Evolutionary conservation across 2,329 filamentous ascomycete genomes (phyloP).

Genomic region (Curvularia hawaiiensis): DNA sequence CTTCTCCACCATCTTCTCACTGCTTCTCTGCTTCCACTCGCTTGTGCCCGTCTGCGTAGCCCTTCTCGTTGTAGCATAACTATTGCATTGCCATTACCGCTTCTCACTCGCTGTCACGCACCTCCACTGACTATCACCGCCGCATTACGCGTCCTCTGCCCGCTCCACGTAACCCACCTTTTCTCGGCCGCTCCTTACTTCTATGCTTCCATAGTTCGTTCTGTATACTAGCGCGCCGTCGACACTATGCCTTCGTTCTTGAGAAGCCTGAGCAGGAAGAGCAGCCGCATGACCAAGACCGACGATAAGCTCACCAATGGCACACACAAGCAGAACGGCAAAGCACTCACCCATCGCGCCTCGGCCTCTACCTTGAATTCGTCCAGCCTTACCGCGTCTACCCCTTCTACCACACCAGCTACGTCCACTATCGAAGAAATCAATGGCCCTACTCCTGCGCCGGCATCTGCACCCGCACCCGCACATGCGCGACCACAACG

Average conservation of each 20-base stretch:
- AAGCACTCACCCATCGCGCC: conserved; percentile 57
- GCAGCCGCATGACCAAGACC: conserved; percentile 65
- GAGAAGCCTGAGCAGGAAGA: conserved; percentile 77
- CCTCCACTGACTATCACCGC: conserved; percentile 22
- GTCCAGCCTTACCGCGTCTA: conserved; percentile 65
- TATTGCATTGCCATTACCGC: conserved; percentile 30
- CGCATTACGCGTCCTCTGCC: conserved; percentile 35
- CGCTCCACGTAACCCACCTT: conserved; percentile 16
- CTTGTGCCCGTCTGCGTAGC: conserved; percentile 25
- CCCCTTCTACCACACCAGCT: conserved; percentile 68
- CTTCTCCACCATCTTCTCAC: conserved; percentile 10
- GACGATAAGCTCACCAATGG: conserved; percentile 22
- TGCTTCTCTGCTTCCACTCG: conserved; percentile 26
- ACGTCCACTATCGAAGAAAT: conserved; percentile 75
- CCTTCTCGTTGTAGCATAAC: conserved; percentile 17
- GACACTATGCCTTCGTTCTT: conserved; percentile 65
- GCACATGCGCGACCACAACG: conserved; percentile 50
- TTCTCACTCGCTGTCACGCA: conserved; percentile 18
- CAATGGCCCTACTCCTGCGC: conserved; percentile 51
- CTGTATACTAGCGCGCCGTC: conserved; percentile 14
- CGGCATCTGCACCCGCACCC: conserved; percentile 34
- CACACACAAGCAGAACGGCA: conserved; percentile 26
- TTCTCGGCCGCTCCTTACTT: conserved; percentile 22
- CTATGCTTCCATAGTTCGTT: conserved; percentile 22
- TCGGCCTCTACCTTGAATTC: conserved; percentile 67